phyloP scores from a whole-genome alignment of 2,329 filamentous ascomycete genomes.

The Ophiosphaerella herpotricha region DNA sequence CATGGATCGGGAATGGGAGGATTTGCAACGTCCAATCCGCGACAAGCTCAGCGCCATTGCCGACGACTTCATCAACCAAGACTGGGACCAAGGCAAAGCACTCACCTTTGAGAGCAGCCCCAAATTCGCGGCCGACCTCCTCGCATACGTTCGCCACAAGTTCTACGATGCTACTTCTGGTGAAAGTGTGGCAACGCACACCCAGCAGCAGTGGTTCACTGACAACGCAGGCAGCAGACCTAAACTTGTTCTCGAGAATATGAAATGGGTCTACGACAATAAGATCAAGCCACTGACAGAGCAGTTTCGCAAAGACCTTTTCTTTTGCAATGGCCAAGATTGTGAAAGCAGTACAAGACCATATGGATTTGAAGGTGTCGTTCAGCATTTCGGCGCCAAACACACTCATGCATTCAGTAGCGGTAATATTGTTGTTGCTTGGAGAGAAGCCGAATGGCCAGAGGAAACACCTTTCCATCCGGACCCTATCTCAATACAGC shows the following conservation, averaged over 20 bases:
- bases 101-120: constrained; percentile 67
- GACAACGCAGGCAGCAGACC: constrained; percentile 55
- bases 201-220: constrained; percentile 7
- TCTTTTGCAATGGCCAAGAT: constrained; percentile 67
- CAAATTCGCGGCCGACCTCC: constrained; percentile 72
- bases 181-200: constrained; percentile 55
- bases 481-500: constrained; percentile 56
- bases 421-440: constrained; percentile 75
- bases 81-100: constrained; percentile 67
- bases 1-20: constrained; percentile 72
- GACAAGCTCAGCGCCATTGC: constrained; percentile 68
- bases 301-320: constrained; percentile 69
- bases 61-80: constrained; percentile 69
- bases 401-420: constrained; percentile 72
- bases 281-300: constrained; percentile 75
- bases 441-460: constrained; percentile 79
- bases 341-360: constrained; percentile 68
- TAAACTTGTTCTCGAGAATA: constrained; percentile 76
- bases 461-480: constrained; percentile 72
- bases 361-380: constrained; percentile 77
- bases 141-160: constrained; percentile 68
- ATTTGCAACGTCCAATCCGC: constrained; percentile 69
- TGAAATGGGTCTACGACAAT: constrained; percentile 83
- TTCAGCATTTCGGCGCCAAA: constrained; percentile 84
- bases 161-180: constrained; percentile 65